Evolutionary conservation across 805 yeast species (phyloP), one percentile per base, ranked within the genome.

Genomic region (Kodamaea laetipori): DNA sequence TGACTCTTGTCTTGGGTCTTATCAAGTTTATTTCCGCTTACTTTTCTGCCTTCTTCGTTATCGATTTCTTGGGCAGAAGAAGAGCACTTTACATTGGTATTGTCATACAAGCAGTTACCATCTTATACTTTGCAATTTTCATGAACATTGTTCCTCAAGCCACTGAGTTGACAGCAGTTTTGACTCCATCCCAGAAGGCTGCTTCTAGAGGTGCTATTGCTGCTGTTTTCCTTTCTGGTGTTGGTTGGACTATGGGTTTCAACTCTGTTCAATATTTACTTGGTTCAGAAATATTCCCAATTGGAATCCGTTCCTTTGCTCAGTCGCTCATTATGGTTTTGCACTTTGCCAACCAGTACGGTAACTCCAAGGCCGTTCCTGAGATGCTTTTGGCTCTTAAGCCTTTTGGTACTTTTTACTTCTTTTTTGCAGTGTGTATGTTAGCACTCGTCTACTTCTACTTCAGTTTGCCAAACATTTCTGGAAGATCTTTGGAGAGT

Each of bases 191-290:
- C 3, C 57, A 69, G 45, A 43, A 47, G 16, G 49, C 53, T 4
- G 80, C 80, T 2, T 65, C 76, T 25, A 57, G 63, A 39, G 78
- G 66, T 39, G 82, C 82, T 6, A 56, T 78, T 51, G 80, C 80
- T 1, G 69, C 77, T 37, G 52, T 79, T 19, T 78, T 64, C 51
- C 51, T 78, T 27, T 64, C 71, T 24, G 83, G 83, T 51, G 64
- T 69, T 16, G 82, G 81, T 27, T 79, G 83, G 84, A 73, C 80
- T 24, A 56, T 78, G 59, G 83, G 83, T 27, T 79, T 77, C 73
- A 79, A 79, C 59, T 64, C 78, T 0, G 64, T 77, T 38, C 82
- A 78, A 55, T 78, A 78, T 53, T 64, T 78, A 50, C 60, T 78
- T 51, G 77, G 77, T 46, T 69, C 82, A 3, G 84, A 79, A 54